Evolutionary conservation across 2,329 filamentous ascomycete genomes (phyloP).

Genomic region (Exophiala calicioides): DNA sequence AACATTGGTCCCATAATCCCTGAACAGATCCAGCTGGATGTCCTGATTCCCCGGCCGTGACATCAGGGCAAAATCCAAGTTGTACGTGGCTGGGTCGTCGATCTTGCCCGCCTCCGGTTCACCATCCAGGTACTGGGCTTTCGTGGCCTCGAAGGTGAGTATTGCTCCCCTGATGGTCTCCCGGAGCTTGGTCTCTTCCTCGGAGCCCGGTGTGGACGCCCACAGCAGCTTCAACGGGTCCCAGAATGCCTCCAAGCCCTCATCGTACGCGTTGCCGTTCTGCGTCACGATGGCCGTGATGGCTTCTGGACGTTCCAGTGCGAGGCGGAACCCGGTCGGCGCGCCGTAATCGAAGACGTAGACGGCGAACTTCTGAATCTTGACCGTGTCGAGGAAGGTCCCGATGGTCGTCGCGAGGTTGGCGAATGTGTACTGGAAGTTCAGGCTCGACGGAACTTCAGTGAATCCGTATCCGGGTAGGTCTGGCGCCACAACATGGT

Average conservation of each 20-base stretch:
- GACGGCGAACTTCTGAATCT: constrained; percentile 52
- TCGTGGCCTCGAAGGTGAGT: constrained; percentile 43
- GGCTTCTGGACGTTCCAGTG: constrained; percentile 50
- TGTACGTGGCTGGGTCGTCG: constrained; percentile 39
- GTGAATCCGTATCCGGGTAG: constrained; percentile 64
- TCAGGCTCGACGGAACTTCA: constrained; percentile 40
- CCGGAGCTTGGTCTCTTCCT: constrained; percentile 36
- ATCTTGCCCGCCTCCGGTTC: constrained; percentile 29
- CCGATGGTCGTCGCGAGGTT: constrained; percentile 51
- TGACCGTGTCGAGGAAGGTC: constrained; percentile 52
- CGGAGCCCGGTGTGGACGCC: constrained; percentile 39
- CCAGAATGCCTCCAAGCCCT: constrained; percentile 59
- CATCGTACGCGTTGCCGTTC: constrained; percentile 63
- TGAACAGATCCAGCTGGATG: constrained; percentile 58
- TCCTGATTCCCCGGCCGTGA: constrained; percentile 53
- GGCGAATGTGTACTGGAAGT: constrained; percentile 58
- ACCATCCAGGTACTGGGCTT: constrained; percentile 35
- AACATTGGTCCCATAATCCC: constrained; percentile 60
- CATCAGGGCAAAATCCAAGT: constrained; percentile 56
- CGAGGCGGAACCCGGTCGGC: constrained; percentile 56
- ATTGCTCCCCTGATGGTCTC: constrained; percentile 38
- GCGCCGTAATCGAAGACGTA: constrained; percentile 68
- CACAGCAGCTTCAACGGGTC: constrained; percentile 50
- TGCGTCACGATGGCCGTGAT: constrained; percentile 59
- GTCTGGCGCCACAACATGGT: constrained; percentile 58